Percentiles rank a stretch among this genome's conserved stretches.
Evolutionary conservation across 352 stramenopile genomes (phyloP).

Genomic region (Phytophthora parvispora): DNA sequence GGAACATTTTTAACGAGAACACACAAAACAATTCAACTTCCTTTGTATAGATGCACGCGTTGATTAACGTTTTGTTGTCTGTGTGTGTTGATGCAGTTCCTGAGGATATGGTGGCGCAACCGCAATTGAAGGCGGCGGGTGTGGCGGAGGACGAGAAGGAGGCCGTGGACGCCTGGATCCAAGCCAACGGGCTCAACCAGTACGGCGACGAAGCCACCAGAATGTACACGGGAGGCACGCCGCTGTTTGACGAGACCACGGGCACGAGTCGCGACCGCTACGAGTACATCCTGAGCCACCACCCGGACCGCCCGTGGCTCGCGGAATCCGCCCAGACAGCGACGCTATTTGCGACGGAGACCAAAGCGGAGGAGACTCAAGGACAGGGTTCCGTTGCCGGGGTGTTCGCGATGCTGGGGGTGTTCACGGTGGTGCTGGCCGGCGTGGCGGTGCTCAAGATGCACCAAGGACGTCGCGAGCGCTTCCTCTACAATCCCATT

Average conservation of each 20-base stretch:
- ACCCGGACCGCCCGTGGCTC: slow-evolving; percentile 73
- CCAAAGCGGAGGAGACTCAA: slow-evolving; percentile 14
- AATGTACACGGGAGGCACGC: slow-evolving; percentile 81
- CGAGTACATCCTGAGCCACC: slow-evolving; percentile 70
- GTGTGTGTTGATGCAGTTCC: slow-evolving; percentile 20
- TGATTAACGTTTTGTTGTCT: slow-evolving; percentile 22
- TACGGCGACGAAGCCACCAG: slow-evolving; percentile 66
- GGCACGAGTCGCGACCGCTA: slow-evolving; percentile 62
- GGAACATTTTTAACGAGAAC: slow-evolving; percentile 22
- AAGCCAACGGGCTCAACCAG: slow-evolving; percentile 62
- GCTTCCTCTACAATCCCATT: slow-evolving; percentile 70
- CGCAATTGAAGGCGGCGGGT: not conserved
- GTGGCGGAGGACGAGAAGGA: slow-evolving; percentile 63
- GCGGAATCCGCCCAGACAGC: slow-evolving; percentile 15
- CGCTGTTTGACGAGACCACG: slow-evolving; percentile 81
- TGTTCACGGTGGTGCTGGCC: slow-evolving; percentile 46
- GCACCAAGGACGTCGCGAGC: slow-evolving; percentile 32
- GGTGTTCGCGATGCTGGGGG: slow-evolving; percentile 42
- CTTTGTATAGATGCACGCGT: slow-evolving; percentile 4
- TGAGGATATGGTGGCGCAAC: not conserved
- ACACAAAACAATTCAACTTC: slow-evolving; percentile 13
- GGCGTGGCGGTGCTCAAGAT: slow-evolving; percentile 41
- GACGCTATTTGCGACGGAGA: slow-evolving; percentile 11
- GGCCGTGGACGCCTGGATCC: slow-evolving; percentile 68
- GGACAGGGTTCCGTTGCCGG: slow-evolving; percentile 36